Conservation (phyloP, 2,329 filamentous ascomycete species). For the Microdochium nivale region DNA sequence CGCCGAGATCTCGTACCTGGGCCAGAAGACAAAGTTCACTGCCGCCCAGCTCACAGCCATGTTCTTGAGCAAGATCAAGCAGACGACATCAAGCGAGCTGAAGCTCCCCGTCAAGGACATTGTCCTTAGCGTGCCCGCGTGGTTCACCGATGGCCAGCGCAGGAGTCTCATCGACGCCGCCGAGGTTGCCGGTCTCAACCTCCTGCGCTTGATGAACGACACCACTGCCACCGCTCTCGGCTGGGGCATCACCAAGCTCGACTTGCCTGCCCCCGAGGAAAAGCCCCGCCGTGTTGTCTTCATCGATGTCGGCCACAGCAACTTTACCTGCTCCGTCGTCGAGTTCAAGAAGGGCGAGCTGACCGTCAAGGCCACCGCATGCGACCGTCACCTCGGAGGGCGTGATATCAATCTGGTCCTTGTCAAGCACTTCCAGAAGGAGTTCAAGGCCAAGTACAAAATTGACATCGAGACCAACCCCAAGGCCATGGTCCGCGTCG, state of each 20-base stretch:
- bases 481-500: constrained; percentile 81
- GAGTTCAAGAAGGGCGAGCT: constrained; percentile 98
- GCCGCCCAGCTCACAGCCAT: constrained; percentile 89
- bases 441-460: constrained; percentile 98
- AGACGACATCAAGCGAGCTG: constrained; percentile 77
- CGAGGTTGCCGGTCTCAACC: constrained; percentile 87
- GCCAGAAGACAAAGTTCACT: constrained; percentile 93
- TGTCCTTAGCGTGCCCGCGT: constrained; percentile 88
- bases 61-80: constrained; percentile 91
- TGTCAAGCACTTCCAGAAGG: constrained; percentile 86
- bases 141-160: constrained; percentile 95
- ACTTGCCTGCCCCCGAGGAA: constrained; percentile 78
- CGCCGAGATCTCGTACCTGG: constrained; percentile 85
- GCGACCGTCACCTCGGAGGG: constrained; percentile 93
- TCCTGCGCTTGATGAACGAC: constrained; percentile 93
- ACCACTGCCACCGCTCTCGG: constrained; percentile 93
- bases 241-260: constrained; percentile 95
- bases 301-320: constrained; percentile 91
- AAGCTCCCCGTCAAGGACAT: constrained; percentile 88
- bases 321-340: constrained; percentile 89
- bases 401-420: constrained; percentile 94
- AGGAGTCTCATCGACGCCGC: constrained; percentile 82
- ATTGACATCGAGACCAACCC: constrained; percentile 87
- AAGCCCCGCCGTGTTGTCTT: constrained; percentile 86
- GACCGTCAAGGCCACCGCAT: constrained; percentile 84